A percentile compares a stretch with the other conserved stretches of the same genome.
Conservation (phyloP, 805 yeast species). For the Lipomyces orientalis region DNA sequence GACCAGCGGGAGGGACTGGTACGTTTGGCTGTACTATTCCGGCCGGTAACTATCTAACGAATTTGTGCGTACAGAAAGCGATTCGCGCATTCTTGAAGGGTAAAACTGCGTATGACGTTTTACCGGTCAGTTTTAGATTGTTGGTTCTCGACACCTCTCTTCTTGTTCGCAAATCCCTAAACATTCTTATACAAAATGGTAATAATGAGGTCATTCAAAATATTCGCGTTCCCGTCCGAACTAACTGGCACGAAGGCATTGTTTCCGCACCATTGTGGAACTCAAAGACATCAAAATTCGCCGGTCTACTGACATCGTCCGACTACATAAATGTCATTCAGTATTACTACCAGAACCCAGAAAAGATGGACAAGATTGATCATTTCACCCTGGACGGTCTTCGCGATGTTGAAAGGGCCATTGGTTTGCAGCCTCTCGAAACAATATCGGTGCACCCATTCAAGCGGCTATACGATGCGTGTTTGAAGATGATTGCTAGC, state of each 20-base stretch:
- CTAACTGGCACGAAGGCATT: conserved; percentile 52
- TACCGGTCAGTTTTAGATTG: conserved; percentile 91
- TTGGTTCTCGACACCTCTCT: conserved; percentile 92
- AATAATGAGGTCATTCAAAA: not conserved
- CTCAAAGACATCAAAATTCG: conserved; percentile 83
- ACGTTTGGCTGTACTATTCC: conserved; percentile 3
- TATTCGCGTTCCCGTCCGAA: not conserved
- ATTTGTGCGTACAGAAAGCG: conserved; percentile 53
- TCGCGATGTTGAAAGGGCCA: conserved; percentile 82
- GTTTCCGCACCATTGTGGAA: conserved; percentile 98
- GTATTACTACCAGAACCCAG: conserved; percentile 86
- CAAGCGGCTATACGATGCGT: conserved; percentile 87
- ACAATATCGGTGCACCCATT: conserved; percentile 90
- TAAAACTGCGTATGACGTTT: conserved; percentile 93
- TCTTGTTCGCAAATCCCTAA: conserved; percentile 86
- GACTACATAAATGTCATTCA: conserved; percentile 96
- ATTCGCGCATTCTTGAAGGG: conserved; percentile 83
- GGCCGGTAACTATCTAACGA: not conserved
- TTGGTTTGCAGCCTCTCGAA: conserved; percentile 85
- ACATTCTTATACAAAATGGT: conserved; percentile 84
- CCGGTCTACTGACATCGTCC: conserved; percentile 88
- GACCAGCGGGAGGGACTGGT: conserved; percentile 37
- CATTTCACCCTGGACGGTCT: conserved; percentile 78
- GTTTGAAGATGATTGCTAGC: conserved; percentile 85
- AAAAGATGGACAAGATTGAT: conserved; percentile 85